Base-by-base conservation (phyloP, 2,329 filamentous ascomycete genomes). In the Moelleriella libera region DNA sequence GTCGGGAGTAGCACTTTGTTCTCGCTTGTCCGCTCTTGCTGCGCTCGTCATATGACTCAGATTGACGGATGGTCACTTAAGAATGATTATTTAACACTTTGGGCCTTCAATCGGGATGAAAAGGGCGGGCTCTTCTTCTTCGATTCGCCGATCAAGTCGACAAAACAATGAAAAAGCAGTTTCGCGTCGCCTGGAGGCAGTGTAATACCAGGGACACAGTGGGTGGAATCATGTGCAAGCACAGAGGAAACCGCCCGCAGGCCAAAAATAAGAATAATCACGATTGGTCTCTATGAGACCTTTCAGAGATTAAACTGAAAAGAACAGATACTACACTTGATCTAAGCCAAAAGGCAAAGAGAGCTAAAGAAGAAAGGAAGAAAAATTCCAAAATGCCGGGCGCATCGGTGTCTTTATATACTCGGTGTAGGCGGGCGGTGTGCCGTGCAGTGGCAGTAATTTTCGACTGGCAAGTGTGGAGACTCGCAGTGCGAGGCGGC, bases 271-370 rank as follows among this genome's bases (percentile, higher is more conserved):
- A 74, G 82, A 79, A 78, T 86, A 88, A 89, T 86, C 82, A 79
- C 72, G 73, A 75, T 76, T 78, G 73, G 72, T 71, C 71, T 72
- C 79, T 74, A 70, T 85, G 77, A 74, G 72, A 73, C 75, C 76
- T 88, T 85, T 83, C 83, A 89, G 84, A 84, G 82, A 88, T 88
- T 88, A 89, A 88, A 88, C 85, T 89, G 82, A 87, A 85, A 88
- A 88, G 84, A 89, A 88, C 83, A 87, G 83, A 86, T 88, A 88
- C 83, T 88, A 87, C 82, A 88, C 82, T 86, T 88, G 83, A 88
- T 88, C 83, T 87, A 85, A 85, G 79, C 79, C 75, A 78, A 74
- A 74, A 71, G 70, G 63, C 64, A 67, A 67, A 67, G 64, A 67
- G 64, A 67, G 64, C 64, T 67, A 59, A 62, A 52, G 63, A 63